Base-by-base conservation (phyloP, 305 asterid species). In the Fraxinus baroniana region DNA sequence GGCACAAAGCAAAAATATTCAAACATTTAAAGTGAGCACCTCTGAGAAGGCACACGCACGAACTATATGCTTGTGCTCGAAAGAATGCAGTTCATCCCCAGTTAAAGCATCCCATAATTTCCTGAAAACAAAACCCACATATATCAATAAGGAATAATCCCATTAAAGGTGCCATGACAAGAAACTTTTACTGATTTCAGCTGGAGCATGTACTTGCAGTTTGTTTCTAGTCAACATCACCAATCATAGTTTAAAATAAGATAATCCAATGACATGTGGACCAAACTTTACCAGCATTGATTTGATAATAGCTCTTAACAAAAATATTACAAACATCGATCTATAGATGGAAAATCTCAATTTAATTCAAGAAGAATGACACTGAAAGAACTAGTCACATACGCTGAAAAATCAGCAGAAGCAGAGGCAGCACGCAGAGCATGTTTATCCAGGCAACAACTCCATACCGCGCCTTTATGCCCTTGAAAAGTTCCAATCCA, bases 401-500 rank as follows among this genome's bases (percentile, higher is more conserved):
- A 94, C 98, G 99, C 97, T 83, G 96, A 92, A 85, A 95, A 95
- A 91, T 95, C 99, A 62, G 99, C 99, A 82, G 99, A 93, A 4
- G 97, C 98, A 79, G 99, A 89, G 68, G 99, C 99, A 76, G 96
- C 97, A 77, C 97, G 97, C 71, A 95, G 83, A 62, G 97, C 99
- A 81, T 90, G 87, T 83, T 93, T 95, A 89, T 94, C 98, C 85
- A 95, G 83, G 90, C 97, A 90, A 87, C 95, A 89, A 88, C 98
- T 91, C 99, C 98, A 95, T 66, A 95, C 99, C 33, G 99, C 99
- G 81, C 99, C 99, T 83, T 95, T 95, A 88, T 95, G 99, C 82
- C 99, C 99, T 88, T 91, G 93, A 86, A 94, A 95, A 77, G 98
- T 94, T 86, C 99, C 99, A 87, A 95, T 88, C 99, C 99, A 95